These are phyloP conservation scores for Lactarius tabidus DNA, from an alignment of 768 basidiomycete genomes.

Conservation along the genomic window DNA sequence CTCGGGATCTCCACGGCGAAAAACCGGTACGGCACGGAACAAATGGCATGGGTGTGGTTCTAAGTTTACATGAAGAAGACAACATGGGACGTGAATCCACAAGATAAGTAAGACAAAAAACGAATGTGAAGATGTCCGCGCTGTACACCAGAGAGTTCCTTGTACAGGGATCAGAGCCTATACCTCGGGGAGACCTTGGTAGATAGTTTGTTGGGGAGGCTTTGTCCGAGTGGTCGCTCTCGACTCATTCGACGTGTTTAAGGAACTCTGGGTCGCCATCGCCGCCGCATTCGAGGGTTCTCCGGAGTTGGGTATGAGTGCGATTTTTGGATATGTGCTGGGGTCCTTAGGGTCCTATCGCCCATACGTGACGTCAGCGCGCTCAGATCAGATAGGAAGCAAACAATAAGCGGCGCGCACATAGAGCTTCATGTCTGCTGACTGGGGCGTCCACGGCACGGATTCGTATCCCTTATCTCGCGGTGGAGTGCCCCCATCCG, in stretches of 20 bases:
- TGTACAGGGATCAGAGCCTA: neutral
- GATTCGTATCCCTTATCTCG: neutral
- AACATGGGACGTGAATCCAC: neutral
- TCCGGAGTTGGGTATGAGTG: neutral
- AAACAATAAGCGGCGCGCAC: neutral
- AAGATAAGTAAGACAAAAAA: neutral
- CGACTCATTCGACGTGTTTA: too few species aligned
- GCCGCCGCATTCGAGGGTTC: neutral
- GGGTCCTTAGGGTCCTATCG: constrained; percentile 9
- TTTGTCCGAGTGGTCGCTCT: neutral
- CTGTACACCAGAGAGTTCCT: neutral
- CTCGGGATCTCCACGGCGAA: neutral
- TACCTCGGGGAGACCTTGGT: constrained; percentile 3
- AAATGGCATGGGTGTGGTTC: neutral
- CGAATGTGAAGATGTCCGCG: neutral
- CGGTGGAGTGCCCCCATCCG: neutral
- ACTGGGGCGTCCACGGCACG: neutral
- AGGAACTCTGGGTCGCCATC: neutral
- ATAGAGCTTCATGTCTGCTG: neutral
- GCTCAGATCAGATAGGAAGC: neutral
- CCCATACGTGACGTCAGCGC: neutral
- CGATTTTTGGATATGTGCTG: neutral
- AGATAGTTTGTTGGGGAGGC: neutral
- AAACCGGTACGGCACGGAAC: neutral
- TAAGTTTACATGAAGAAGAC: neutral